phyloP scores from a whole-genome alignment of 768 basidiomycete species.

The Xerocomellus amylosporus region DNA sequence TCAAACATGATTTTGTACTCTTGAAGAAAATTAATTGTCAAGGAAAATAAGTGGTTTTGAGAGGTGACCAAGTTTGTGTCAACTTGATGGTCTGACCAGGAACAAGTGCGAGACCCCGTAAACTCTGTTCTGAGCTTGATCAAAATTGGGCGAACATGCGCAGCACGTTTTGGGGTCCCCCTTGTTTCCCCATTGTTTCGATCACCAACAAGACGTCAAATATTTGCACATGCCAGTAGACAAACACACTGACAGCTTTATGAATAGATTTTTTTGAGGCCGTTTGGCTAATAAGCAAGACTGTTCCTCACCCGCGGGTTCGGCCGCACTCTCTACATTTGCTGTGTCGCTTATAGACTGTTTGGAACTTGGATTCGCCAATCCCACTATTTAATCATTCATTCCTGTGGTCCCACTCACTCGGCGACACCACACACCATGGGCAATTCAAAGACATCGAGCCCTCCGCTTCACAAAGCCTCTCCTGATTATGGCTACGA shows the following conservation, averaged over 20 bases:
- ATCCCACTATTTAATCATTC: background rate
- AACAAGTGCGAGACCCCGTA: slow-evolving; percentile 10
- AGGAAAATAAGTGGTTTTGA: no score
- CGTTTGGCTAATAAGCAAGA: slow-evolving; percentile 1
- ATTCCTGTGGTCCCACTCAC: background rate
- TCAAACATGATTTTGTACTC: no score
- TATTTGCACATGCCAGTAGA: slow-evolving; percentile 17
- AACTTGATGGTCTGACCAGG: no score
- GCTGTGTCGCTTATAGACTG: no score
- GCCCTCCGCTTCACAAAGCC: slow-evolving; percentile 12
- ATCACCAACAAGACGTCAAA: background rate
- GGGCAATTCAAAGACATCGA: slow-evolving; percentile 5
- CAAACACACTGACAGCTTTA: slow-evolving; percentile 14
- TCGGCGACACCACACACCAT: slow-evolving; percentile 10
- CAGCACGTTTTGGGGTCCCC: slow-evolving; percentile 12
- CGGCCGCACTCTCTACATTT: background rate
- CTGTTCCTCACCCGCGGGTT: background rate
- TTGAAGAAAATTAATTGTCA: no score
- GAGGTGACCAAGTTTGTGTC: no score
- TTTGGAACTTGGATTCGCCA: slow-evolving; percentile 13
- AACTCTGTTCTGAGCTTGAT: slow-evolving; percentile 13
- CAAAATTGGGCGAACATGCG: background rate
- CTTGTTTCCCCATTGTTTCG: slow-evolving; percentile 7
- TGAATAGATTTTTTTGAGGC: slow-evolving; percentile 4
- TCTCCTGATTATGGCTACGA: slow-evolving; percentile 6